A percentile compares a stretch with the other conserved stretches of the same genome.
Evolutionary conservation across 2,329 filamentous ascomycete genomes (phyloP).

Genomic region (Ophiostoma ulmi): DNA sequence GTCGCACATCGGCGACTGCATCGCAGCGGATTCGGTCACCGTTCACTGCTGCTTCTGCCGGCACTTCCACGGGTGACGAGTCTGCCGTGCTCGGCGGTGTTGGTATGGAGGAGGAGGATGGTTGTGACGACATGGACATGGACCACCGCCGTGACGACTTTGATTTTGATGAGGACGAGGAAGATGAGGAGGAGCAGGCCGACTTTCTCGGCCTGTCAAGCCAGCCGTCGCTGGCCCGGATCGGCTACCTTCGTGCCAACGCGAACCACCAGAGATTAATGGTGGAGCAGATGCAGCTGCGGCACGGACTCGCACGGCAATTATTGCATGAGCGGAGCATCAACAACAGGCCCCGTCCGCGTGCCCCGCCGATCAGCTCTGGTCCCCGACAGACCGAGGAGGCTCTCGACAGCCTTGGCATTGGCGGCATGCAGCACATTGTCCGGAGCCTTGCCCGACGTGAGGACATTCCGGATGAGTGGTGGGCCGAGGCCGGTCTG

Average conservation of each 20-base stretch:
- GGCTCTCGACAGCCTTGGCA: constrained; percentile 38
- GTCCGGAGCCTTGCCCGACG: constrained; percentile 63
- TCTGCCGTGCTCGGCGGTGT: constrained; percentile 20
- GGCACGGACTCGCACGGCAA: neutral
- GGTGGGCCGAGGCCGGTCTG: constrained; percentile 69
- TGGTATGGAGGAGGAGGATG: constrained; percentile 22
- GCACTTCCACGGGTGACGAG: constrained; percentile 23
- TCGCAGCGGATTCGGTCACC: constrained; percentile 25
- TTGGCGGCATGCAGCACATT: constrained; percentile 64
- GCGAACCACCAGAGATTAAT: neutral
- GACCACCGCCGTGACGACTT: constrained; percentile 48
- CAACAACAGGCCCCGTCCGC: neutral
- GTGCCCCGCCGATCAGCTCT: neutral
- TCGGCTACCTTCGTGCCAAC: neutral
- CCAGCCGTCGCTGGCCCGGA: neutral
- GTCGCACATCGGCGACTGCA: constrained; percentile 22
- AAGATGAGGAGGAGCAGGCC: constrained; percentile 35
- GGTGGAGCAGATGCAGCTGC: neutral
- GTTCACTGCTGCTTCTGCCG: constrained; percentile 23
- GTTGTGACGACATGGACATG: constrained; percentile 38
- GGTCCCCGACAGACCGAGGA: constrained; percentile 28
- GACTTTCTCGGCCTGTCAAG: constrained; percentile 27
- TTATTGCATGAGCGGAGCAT: neutral
- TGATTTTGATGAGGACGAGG: constrained; percentile 47
- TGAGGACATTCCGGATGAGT: constrained; percentile 74